Conservation (phyloP, 768 basidiomycete genomes). For the Macrolepiota albuminosa region DNA sequence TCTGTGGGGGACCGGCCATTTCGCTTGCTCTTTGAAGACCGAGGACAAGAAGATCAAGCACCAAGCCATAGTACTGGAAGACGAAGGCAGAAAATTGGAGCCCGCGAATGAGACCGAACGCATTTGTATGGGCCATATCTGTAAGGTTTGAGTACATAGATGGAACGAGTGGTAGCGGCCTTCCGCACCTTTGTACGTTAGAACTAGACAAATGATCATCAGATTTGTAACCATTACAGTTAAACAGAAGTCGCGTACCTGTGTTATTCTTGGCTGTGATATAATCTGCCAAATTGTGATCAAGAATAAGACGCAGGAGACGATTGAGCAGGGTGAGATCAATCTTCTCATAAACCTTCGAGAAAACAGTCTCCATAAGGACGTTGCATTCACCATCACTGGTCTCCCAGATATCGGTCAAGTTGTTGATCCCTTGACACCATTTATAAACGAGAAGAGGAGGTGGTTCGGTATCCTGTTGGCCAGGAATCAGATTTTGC, state of each 20-base stretch:
- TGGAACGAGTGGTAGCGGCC: background rate
- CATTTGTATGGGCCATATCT: constrained; percentile 97
- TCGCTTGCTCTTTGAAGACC: constrained; percentile 98
- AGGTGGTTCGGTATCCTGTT: constrained; percentile 87
- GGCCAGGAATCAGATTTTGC: constrained; percentile 3
- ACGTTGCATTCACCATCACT: constrained; percentile 97
- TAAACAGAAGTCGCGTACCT: constrained; percentile 27
- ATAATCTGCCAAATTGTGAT: constrained; percentile 98
- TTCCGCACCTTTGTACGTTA: constrained; percentile 76
- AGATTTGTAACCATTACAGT: background rate
- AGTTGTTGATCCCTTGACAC: constrained; percentile 99
- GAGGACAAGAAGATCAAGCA: constrained; percentile 91
- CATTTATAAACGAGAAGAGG: constrained; percentile 98
- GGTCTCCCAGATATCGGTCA: constrained; percentile 98
- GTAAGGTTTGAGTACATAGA: constrained; percentile 6
- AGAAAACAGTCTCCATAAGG: constrained; percentile 97
- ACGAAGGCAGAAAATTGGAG: constrained; percentile 98
- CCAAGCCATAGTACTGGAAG: constrained; percentile 97
- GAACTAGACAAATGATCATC: constrained; percentile 30
- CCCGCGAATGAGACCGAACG: constrained; percentile 94
- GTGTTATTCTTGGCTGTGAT: constrained; percentile 99
- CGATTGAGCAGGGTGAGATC: constrained; percentile 95
- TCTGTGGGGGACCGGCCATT: constrained; percentile 96
- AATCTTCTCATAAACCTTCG: constrained; percentile 99
- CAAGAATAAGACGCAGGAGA: constrained; percentile 90